phyloP scores from a whole-genome alignment of 345 rosid species.

The sweet orange (Citrus sinensis) region DNA sequence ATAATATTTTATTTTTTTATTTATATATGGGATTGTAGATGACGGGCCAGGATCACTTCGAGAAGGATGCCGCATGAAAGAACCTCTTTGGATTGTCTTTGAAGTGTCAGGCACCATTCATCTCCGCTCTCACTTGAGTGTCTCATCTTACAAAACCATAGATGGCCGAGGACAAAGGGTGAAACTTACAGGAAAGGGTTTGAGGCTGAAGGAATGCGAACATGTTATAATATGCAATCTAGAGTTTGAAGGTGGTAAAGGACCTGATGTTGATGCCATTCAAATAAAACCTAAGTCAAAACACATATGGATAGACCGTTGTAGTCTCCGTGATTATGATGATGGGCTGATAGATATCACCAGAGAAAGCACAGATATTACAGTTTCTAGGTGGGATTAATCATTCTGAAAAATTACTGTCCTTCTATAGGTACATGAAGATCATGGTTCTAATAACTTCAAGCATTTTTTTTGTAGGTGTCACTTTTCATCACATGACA shows the following conservation, averaged over 20 bases:
- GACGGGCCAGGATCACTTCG: slow-evolving; percentile 91
- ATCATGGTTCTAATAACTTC: slow-evolving; percentile 12
- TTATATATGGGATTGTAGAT: slow-evolving; percentile 40
- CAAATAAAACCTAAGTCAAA: slow-evolving; percentile 92
- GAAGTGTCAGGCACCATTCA: slow-evolving; percentile 74
- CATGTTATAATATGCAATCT: slow-evolving; percentile 84
- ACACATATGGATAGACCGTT: slow-evolving; percentile 89
- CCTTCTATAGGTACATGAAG: background rate
- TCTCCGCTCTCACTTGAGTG: slow-evolving; percentile 54
- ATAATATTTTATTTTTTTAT: background rate
- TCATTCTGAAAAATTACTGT: background rate
- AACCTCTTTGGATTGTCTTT: slow-evolving; percentile 90
- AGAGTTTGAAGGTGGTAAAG: slow-evolving; percentile 84
- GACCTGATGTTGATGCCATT: slow-evolving; percentile 85
- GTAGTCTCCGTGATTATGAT: slow-evolving; percentile 78
- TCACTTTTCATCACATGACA: slow-evolving; percentile 76
- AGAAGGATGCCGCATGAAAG: slow-evolving; percentile 68
- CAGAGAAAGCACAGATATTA: slow-evolving; percentile 86
- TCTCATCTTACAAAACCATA: slow-evolving; percentile 86
- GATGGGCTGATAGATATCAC: slow-evolving; percentile 97
- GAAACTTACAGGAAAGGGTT: slow-evolving; percentile 84
- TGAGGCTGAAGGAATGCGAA: slow-evolving; percentile 81
- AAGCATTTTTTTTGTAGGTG: slow-evolving; percentile 48
- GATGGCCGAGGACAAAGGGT: slow-evolving; percentile 92
- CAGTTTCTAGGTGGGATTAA: slow-evolving; percentile 67